A percentile compares a stretch with the other conserved stretches of the same genome.
Evolutionary conservation across 768 basidiomycete genomes (phyloP).

Genomic region (Sarcodon sp.): DNA sequence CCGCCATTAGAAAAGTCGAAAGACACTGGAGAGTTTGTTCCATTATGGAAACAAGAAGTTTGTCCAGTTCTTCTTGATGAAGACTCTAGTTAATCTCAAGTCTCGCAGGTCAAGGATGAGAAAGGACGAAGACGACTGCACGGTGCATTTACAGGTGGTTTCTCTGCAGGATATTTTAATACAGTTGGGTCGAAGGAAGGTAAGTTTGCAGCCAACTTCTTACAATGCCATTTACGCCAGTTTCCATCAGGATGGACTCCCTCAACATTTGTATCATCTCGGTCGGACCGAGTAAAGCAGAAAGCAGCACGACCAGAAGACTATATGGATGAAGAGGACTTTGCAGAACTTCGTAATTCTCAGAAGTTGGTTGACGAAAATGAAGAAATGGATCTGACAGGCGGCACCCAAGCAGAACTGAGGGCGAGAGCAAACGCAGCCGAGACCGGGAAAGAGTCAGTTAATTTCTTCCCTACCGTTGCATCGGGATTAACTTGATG

Average conservation of each 20-base stretch:
- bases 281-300: slow-evolving; percentile 57
- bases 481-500: background rate
- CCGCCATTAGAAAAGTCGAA: slow-evolving; percentile 91
- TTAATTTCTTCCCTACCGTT: slow-evolving; percentile 4
- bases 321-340: slow-evolving; percentile 98
- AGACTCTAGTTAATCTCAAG: slow-evolving; percentile 5
- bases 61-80: slow-evolving; percentile 11
- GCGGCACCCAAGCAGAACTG: slow-evolving; percentile 38
- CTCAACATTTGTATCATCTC: slow-evolving; percentile 84
- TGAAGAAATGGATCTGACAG: slow-evolving; percentile 56
- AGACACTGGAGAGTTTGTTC: slow-evolving; percentile 90
- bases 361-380: slow-evolving; percentile 67
- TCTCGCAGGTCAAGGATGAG: slow-evolving; percentile 73
- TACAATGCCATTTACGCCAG: slow-evolving; percentile 1
- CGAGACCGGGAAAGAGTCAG: slow-evolving; percentile 41
- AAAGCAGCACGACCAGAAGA: slow-evolving; percentile 66
- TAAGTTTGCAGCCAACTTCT: slow-evolving; percentile 14
- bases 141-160: slow-evolving; percentile 97
- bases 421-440: slow-evolving; percentile 23
- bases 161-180: slow-evolving; percentile 96
- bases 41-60: slow-evolving; percentile 96
- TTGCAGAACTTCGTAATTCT: slow-evolving; percentile 68
- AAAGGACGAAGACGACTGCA: slow-evolving; percentile 88
- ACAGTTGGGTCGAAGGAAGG: slow-evolving; percentile 95
- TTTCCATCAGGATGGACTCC: slow-evolving; percentile 80